Evolutionary conservation across 352 stramenopile genomes (phyloP).

Genomic region (Saprolegnia diclina): DNA sequence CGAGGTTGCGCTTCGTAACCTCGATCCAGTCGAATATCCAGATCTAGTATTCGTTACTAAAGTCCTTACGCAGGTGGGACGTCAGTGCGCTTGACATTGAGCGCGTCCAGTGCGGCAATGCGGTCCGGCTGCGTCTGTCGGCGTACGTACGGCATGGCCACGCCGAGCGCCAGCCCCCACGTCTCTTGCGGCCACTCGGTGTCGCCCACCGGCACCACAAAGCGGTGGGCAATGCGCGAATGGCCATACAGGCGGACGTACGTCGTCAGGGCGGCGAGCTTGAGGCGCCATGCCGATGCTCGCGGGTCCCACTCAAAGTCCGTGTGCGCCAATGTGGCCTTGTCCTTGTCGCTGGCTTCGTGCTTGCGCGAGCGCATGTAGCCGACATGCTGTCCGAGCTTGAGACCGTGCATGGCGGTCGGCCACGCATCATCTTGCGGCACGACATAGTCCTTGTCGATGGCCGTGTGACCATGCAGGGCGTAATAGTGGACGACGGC

Average conservation of each 20-base stretch:
- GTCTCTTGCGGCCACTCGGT: constrained; percentile 4
- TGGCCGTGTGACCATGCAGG: neutral
- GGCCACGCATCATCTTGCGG: constrained; percentile 2
- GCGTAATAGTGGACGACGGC: neutral
- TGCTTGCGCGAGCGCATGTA: neutral
- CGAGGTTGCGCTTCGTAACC: too few species aligned
- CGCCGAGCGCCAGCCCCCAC: constrained; percentile 13
- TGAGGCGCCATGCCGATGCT: constrained; percentile 1
- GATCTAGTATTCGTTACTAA: too few species aligned
- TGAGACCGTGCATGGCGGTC: neutral
- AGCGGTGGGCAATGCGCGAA: neutral
- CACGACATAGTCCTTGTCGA: neutral
- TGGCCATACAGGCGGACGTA: constrained; percentile 12
- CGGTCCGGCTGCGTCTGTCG: neutral
- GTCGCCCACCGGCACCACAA: constrained; percentile 18
- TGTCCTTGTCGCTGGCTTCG: neutral
- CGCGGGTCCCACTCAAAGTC: constrained; percentile 3
- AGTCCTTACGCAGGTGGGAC: too few species aligned
- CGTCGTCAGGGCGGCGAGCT: constrained; percentile 2
- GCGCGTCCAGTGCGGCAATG: neutral
- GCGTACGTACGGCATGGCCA: neutral
- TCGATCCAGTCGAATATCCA: too few species aligned
- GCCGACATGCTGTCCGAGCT: neutral
- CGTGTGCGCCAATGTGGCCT: neutral
- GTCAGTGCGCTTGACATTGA: neutral